phyloP scores from a whole-genome alignment of 2,329 filamentous ascomycete species.

The Aspergillus japonicus region DNA sequence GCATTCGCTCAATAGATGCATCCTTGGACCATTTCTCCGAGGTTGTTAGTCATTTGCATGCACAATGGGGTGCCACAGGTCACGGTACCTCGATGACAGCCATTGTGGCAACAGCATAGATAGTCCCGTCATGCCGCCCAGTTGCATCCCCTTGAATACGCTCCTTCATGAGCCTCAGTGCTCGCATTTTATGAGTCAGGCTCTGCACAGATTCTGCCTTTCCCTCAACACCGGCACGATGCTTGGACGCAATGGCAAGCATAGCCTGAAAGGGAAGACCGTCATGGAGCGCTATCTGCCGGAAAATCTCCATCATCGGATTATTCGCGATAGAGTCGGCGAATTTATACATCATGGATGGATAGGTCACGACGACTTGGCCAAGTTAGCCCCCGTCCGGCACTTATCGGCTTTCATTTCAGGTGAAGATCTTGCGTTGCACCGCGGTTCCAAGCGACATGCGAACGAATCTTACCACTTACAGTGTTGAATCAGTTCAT shows the following conservation, averaged over 20 bases:
- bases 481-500: slow-evolving; percentile 35
- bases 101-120: slow-evolving; percentile 35
- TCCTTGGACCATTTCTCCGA: slow-evolving; percentile 38
- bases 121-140: slow-evolving; percentile 29
- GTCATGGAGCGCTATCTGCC: slow-evolving; percentile 30
- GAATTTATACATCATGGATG: slow-evolving; percentile 39
- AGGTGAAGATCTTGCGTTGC: neutral
- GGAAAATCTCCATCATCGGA: slow-evolving; percentile 33
- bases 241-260: slow-evolving; percentile 35
- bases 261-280: slow-evolving; percentile 34
- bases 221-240: slow-evolving; percentile 32
- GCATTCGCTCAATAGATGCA: slow-evolving; percentile 30
- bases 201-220: slow-evolving; percentile 32
- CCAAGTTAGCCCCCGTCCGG: slow-evolving; percentile 19
- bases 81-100: slow-evolving; percentile 34
- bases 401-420: neutral
- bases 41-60: slow-evolving; percentile 10
- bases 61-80: neutral
- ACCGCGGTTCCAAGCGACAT: neutral
- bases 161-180: slow-evolving; percentile 31
- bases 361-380: slow-evolving; percentile 32
- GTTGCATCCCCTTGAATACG: slow-evolving; percentile 25
- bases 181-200: slow-evolving; percentile 35
- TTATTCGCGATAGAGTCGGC: slow-evolving; percentile 26
- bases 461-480: slow-evolving; percentile 13